Base-by-base conservation (phyloP, 495 filamentous ascomycete species). In the Lepraria neglecta region DNA sequence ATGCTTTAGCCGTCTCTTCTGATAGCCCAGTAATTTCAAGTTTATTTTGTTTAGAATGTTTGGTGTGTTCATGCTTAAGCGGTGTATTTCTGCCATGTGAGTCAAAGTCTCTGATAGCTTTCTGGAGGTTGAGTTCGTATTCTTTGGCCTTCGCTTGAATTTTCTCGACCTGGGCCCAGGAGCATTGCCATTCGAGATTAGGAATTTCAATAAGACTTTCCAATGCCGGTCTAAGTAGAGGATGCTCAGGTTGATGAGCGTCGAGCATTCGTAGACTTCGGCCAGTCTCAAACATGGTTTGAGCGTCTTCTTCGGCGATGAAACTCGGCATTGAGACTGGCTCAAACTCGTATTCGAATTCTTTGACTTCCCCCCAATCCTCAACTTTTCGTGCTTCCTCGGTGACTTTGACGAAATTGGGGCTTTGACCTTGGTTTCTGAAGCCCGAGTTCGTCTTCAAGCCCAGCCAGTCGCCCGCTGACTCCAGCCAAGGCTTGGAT, bases 381-480 rank as follows among this genome's bases (percentile, higher is more conserved):
- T 82, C 81, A 59, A 84, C 78, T 38, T 84, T 77, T 64, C 71
- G 77, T 51, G 75, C 72, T 28, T 79, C 78, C 58, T 83, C 77
- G 46, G 82, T 82, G 0, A 88, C 73, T 43, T 76, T 80, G 50
- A 90, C 82, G 71, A 90, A 92, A 31, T 71, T 73, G 27, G 64
- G 73, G 42, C 63, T 73, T 58, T 76, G 77, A 0, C 76, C 74
- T 0, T 77, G 72, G 43, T 58, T 66, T 14, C 73, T 72, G 5
- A 80, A 66, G 6, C 79, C 76, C 17, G 75, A 72, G 58, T 86
- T 84, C 9, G 75, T 70, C 57, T 76, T 81, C 11, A 94, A 76
- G 0, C 91, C 91, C 60, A 92, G 80, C 89, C 90, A 96, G 56
- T 84, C 81, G 48, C 88, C 83, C 3, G 88, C 74, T 54, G 86